A percentile compares a stretch with the other conserved stretches of the same genome.
These are phyloP conservation scores for Mycena floridula DNA, from an alignment of 768 basidiomycete genomes.

Conservation along the genomic window DNA sequence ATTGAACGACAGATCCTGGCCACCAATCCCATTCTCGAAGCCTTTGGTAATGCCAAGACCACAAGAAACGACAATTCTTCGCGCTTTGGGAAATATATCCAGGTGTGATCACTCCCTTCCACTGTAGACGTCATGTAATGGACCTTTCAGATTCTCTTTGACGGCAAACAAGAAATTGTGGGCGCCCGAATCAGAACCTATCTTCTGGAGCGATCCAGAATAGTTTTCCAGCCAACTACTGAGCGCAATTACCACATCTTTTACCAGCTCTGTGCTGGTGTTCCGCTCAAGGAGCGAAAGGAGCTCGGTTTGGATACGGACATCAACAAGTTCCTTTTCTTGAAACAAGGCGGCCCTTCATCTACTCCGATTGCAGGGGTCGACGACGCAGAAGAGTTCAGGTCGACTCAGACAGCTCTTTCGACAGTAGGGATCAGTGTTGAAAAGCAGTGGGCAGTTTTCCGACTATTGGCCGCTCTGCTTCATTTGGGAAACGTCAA, in stretches of 20 bases:
- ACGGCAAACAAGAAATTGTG: conserved; percentile 92
- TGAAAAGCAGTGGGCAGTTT: conserved; percentile 98
- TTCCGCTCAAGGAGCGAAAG: conserved; percentile 91
- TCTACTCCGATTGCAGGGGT: conserved; percentile 88
- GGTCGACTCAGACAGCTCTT: conserved; percentile 87
- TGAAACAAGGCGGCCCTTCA: conserved; percentile 87
- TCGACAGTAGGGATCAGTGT: conserved; percentile 97
- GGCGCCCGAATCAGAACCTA: conserved; percentile 99
- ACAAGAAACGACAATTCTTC: conserved; percentile 99
- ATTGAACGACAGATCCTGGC: conserved; percentile 97
- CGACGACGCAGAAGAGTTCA: conserved; percentile 95
- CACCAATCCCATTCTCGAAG: conserved; percentile 98
- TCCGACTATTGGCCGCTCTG: conserved; percentile 86
- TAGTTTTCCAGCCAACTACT: conserved; percentile 94
- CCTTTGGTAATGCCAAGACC: conserved; percentile 99
- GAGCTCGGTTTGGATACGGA: conserved; percentile 87
- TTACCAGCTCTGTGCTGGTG: conserved; percentile 97
- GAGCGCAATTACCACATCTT: conserved; percentile 99
- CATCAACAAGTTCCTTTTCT: conserved; percentile 81
- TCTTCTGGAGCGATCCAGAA: conserved; percentile 92
- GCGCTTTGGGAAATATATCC: conserved; percentile 98
- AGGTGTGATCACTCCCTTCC: conserved; percentile 45
- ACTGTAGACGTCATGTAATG: conserved; percentile 6
- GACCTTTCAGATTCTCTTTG: conserved; percentile 82
- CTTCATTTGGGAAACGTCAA: conserved; percentile 98